A percentile compares a stretch with the other conserved stretches of the same genome.
Evolutionary conservation across 108 stramenopile genomes (phyloP).

Genomic region (Hondaea fermentalgiana): DNA sequence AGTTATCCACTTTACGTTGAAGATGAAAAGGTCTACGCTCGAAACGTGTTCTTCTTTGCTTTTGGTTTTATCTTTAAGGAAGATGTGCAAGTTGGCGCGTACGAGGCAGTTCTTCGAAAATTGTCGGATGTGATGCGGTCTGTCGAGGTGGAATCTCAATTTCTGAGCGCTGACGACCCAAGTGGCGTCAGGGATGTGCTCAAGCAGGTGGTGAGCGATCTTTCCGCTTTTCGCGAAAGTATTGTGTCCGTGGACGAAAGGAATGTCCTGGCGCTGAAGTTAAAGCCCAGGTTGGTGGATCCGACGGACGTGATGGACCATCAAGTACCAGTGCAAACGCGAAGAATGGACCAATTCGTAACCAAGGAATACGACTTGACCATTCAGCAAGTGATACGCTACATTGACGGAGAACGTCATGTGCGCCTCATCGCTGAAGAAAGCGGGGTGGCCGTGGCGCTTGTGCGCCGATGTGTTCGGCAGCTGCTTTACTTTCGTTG

Average conservation of each 20-base stretch:
- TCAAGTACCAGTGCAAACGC: not conserved
- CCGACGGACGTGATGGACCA: not conserved
- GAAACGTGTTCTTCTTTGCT: not conserved
- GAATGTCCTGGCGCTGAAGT: not conserved
- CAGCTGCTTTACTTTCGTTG: not conserved
- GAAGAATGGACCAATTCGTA: not conserved
- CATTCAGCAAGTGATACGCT: not conserved
- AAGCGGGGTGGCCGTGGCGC: slow-evolving; percentile 11
- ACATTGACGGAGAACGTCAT: not conserved
- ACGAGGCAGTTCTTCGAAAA: not conserved
- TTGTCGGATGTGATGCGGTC: not conserved
- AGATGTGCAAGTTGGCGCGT: not conserved
- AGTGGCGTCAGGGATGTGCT: not conserved
- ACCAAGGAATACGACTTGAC: slow-evolving; percentile 1
- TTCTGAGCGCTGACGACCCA: not conserved
- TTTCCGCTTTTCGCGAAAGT: not conserved
- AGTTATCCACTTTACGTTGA: not conserved
- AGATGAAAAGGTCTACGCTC: not conserved
- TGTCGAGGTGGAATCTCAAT: not conserved
- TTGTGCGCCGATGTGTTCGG: slow-evolving; percentile 1
- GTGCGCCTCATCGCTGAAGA: not conserved
- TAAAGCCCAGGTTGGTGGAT: not conserved
- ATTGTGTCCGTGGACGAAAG: not conserved
- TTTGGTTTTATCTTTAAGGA: not conserved
- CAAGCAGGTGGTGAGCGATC: not conserved